phyloP scores from a whole-genome alignment of 2,329 filamentous ascomycete species.

The Cercospora berteroae region DNA sequence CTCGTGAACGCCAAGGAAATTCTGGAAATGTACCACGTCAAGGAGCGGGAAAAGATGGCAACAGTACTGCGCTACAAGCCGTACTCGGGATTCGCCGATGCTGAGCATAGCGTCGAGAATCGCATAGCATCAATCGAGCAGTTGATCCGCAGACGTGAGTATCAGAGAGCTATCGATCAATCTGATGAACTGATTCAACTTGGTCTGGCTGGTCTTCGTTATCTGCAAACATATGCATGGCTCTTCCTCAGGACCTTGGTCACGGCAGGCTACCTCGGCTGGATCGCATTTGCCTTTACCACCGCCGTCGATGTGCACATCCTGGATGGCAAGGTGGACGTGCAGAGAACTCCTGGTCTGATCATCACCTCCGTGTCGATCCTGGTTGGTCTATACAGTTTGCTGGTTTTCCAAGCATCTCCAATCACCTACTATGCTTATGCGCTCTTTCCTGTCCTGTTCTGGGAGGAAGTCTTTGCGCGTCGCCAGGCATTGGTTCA shows the following conservation, averaged over 20 bases:
- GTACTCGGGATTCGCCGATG: slow-evolving; percentile 66
- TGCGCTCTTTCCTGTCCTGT: slow-evolving; percentile 84
- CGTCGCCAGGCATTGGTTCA: slow-evolving; percentile 66
- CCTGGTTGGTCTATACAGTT: slow-evolving; percentile 72
- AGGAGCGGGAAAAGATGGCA: slow-evolving; percentile 78
- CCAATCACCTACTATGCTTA: slow-evolving; percentile 86
- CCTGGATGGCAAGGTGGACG: slow-evolving; percentile 65
- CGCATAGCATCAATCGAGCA: slow-evolving; percentile 66
- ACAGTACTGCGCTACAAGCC: slow-evolving; percentile 75
- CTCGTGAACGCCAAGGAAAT: slow-evolving; percentile 83
- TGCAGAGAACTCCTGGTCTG: slow-evolving; percentile 61
- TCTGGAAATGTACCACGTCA: slow-evolving; percentile 93
- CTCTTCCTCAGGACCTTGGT: slow-evolving; percentile 87
- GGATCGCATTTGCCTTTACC: slow-evolving; percentile 89
- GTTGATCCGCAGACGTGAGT: slow-evolving; percentile 64
- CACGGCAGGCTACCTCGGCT: slow-evolving; percentile 87
- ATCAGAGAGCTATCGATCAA: slow-evolving; percentile 75
- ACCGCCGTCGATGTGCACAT: slow-evolving; percentile 88
- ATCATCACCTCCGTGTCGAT: slow-evolving; percentile 70
- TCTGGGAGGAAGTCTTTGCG: slow-evolving; percentile 94
- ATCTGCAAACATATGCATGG: slow-evolving; percentile 98
- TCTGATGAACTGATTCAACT: slow-evolving; percentile 74
- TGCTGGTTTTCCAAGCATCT: slow-evolving; percentile 76
- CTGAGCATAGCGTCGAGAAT: slow-evolving; percentile 61
- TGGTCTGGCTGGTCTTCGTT: slow-evolving; percentile 78